Evolutionary conservation across 805 yeast genomes (phyloP).

Genomic region (Cyberlindnera subsufficiens): DNA sequence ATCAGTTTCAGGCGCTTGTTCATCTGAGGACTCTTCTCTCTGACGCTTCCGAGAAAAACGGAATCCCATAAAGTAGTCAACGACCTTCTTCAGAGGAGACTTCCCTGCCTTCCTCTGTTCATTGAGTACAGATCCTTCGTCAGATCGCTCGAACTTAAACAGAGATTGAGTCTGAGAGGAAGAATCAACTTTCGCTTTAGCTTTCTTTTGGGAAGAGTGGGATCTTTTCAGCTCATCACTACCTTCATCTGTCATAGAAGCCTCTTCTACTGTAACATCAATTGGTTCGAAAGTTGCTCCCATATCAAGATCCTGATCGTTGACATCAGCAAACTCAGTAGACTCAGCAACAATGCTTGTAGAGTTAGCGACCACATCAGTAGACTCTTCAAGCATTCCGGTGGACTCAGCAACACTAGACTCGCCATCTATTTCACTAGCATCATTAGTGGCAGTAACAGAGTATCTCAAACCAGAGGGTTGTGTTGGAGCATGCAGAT

Average conservation of each 20-base stretch:
- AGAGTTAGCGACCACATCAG: neutral
- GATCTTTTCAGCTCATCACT: neutral
- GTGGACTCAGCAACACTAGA: neutral
- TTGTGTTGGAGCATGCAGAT: neutral
- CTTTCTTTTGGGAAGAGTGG: slow-evolving; percentile 2
- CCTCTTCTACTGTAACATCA: neutral
- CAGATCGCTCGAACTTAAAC: too few relatives aligned
- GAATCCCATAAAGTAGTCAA: neutral
- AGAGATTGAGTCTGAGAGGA: neutral
- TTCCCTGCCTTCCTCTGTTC: too few relatives aligned
- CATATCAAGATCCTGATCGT: too few relatives aligned
- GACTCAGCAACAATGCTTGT: neutral
- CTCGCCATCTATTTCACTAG: neutral
- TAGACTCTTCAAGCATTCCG: neutral
- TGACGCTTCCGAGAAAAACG: neutral
- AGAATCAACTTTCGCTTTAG: neutral
- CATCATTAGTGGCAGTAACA: neutral
- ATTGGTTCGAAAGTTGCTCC: neutral
- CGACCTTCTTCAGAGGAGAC: neutral
- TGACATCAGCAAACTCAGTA: neutral
- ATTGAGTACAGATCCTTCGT: neutral
- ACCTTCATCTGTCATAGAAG: neutral
- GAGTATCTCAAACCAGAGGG: slow-evolving; percentile 3
- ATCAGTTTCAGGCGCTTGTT: too few relatives aligned
- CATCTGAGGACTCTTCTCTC: neutral